These are phyloP conservation scores for Globisporangium spinosum DNA, from an alignment of 352 stramenopile genomes.

Conservation along the genomic window DNA sequence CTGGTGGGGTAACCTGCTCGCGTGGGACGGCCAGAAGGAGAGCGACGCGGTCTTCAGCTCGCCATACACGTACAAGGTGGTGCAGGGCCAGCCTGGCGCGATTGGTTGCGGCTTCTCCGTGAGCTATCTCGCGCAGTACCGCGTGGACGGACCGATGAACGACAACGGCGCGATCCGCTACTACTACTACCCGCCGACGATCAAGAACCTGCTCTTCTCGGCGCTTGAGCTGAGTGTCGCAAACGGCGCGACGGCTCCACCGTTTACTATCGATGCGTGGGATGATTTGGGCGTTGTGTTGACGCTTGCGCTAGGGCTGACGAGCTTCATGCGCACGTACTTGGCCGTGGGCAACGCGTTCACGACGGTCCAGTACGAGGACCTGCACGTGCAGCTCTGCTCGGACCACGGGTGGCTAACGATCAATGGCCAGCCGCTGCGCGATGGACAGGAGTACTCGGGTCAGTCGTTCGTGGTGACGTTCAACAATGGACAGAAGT, in stretches of 20 bases:
- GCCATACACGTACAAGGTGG: constrained; percentile 66
- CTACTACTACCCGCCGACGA: constrained; percentile 73
- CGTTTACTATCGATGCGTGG: constrained; percentile 59
- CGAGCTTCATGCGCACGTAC: constrained; percentile 43
- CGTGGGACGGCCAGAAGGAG: constrained; percentile 45
- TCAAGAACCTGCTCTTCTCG: constrained; percentile 76
- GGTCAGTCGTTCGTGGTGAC: constrained; percentile 48
- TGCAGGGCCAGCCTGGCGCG: constrained; percentile 26
- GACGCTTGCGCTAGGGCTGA: constrained; percentile 21
- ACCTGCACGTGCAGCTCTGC: constrained; percentile 56
- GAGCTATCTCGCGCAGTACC: constrained; percentile 75
- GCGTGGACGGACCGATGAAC: constrained; percentile 57
- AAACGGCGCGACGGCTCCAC: constrained; percentile 4
- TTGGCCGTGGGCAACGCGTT: constrained; percentile 72
- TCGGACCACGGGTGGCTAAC: constrained; percentile 58
- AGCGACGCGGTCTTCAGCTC: constrained; percentile 72
- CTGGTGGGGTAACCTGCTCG: constrained; percentile 84
- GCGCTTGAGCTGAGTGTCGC: constrained; percentile 37
- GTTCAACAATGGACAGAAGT: constrained; percentile 77
- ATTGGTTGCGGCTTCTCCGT: constrained; percentile 50
- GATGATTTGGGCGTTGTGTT: constrained; percentile 74
- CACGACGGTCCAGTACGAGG: constrained; percentile 66
- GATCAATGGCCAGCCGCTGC: constrained; percentile 47
- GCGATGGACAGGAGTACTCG: constrained; percentile 34
- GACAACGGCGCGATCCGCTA: constrained; percentile 82